Evolutionary conservation across 163 green algal genomes (phyloP), one percentile per base, ranked within the genome.

Genomic region (Scenedesmus sp.): DNA sequence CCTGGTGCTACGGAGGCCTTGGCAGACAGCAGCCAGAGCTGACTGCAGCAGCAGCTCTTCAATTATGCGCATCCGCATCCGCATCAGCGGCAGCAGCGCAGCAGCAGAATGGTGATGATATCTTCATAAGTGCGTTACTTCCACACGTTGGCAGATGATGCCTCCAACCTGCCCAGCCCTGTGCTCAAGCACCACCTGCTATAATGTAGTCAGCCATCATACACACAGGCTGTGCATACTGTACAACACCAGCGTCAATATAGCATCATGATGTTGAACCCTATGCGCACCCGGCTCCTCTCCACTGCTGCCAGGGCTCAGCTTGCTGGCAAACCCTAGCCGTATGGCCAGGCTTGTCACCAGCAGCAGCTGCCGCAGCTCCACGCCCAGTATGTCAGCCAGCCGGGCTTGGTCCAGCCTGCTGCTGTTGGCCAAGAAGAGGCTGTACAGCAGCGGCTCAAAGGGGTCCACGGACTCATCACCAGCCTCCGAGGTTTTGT

Each of bases 361-460:
- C 12, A 95, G 49, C 87, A 81, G 43, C 46, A 96, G 94, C 53
- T 96, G 94, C n/a, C 81, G 33, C 80, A 97, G 83, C 24, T 95
- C 87, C 80, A 97, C 95, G 22, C 94, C 92, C n/a, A 99, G 94
- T 30, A 99, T 98, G 68, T 85, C 78, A 0, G 96, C 97, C 86
- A 99, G 95, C 70, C 98, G 93, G 10, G 90, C 93, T 37, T 98
- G 95, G 68, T 93, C 76, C 33, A 89, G 35, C 40, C 83, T 88
- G 59, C 98, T 97, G 59, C 95, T 99, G 86, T 95, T 97, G 40
- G 98, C 97, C 26, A 99, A 94, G 12, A 76, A 76, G 83, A 98
- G 65, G 12, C 93, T 92, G 92, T 99, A 99, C 83, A 99, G 95
- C 93, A 99, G 92, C 15, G 92, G 83, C 93, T 99, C 97, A 42